A percentile compares a stretch with the other conserved stretches of the same genome.
phyloP scores from a whole-genome alignment of 306 rosid genomes.

The Clitoria ternatea region DNA sequence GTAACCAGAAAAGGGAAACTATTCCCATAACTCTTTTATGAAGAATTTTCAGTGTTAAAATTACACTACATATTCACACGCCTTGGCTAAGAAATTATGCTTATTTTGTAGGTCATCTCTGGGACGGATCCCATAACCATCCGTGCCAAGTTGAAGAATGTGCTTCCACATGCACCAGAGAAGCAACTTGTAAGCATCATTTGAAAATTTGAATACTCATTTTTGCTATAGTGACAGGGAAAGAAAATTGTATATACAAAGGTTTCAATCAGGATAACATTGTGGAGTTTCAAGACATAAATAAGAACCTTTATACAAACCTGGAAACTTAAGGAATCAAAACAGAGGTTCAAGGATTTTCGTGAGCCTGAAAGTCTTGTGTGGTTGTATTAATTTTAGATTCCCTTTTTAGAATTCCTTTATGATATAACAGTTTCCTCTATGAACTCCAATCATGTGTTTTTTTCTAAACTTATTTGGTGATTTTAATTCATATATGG shows the following conservation, averaged over 20 bases:
- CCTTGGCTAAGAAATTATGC: not conserved
- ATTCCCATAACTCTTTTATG: not conserved
- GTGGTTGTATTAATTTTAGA: constrained; percentile 8
- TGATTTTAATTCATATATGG: not conserved
- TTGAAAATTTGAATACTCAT: not conserved
- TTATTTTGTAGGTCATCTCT: constrained; percentile 53
- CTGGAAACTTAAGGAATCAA: not conserved
- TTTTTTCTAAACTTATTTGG: not conserved
- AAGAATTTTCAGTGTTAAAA: not conserved
- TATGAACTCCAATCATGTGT: not conserved
- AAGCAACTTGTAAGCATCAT: constrained; percentile 78
- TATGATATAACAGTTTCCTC: not conserved
- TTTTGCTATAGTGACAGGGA: not conserved
- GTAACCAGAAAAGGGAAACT: not conserved
- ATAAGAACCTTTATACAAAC: not conserved
- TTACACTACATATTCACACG: not conserved
- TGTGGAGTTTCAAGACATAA: not conserved
- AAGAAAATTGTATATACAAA: not conserved
- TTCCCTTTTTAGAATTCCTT: not conserved
- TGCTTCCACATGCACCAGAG: constrained; percentile 80
- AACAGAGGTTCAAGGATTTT: not conserved
- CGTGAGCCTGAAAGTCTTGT: constrained; percentile 8
- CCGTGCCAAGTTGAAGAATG: constrained; percentile 72
- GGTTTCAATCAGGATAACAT: not conserved
- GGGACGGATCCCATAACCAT: constrained; percentile 90